Percentiles rank a stretch among this genome's conserved stretches.
Conservation (phyloP, 495 filamentous ascomycete species). For the Aspergillus cavernicola region DNA sequence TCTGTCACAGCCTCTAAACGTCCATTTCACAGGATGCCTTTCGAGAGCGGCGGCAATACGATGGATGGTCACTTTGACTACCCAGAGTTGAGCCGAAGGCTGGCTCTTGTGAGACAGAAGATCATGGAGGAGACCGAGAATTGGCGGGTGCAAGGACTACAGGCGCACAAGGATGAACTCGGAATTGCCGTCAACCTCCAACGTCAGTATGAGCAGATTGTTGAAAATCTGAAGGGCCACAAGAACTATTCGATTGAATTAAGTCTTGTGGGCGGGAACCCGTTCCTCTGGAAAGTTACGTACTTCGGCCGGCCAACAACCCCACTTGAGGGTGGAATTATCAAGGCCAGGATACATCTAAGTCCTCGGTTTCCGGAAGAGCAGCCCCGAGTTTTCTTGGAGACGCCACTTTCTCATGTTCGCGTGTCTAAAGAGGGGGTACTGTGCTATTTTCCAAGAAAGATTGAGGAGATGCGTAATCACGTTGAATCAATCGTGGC, state of each 20-base stretch:
- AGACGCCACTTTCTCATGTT: conserved; percentile 82
- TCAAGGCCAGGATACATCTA: conserved; percentile 73
- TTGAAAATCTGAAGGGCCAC: conserved; percentile 64
- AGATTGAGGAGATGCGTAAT: conserved; percentile 71
- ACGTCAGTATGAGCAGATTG: conserved; percentile 80
- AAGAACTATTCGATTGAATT: conserved; percentile 68
- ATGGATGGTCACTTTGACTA: conserved; percentile 93
- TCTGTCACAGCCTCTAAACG: conserved; percentile 49
- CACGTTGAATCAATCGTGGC: conserved; percentile 85
- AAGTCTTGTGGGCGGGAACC: conserved; percentile 60
- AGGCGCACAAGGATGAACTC: conserved; percentile 59
- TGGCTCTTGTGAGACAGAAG: conserved; percentile 59
- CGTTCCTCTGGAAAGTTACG: conserved; percentile 58
- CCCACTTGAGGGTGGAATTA: conserved; percentile 86
- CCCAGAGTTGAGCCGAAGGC: conserved; percentile 61
- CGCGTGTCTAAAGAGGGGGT: conserved; percentile 76
- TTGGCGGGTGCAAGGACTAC: conserved; percentile 69
- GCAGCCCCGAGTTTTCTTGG: conserved; percentile 78
- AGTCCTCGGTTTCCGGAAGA: conserved; percentile 91
- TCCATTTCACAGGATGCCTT: conserved; percentile 74
- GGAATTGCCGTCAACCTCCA: conserved; percentile 77
- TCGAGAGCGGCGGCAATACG: conserved; percentile 71
- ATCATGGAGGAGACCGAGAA: conserved; percentile 67
- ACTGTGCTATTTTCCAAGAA: conserved; percentile 75
- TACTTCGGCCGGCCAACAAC: conserved; percentile 94